Evolutionary conservation across 148 eudicot species (phyloP).

Genomic region (Spergularia bocconei): DNA sequence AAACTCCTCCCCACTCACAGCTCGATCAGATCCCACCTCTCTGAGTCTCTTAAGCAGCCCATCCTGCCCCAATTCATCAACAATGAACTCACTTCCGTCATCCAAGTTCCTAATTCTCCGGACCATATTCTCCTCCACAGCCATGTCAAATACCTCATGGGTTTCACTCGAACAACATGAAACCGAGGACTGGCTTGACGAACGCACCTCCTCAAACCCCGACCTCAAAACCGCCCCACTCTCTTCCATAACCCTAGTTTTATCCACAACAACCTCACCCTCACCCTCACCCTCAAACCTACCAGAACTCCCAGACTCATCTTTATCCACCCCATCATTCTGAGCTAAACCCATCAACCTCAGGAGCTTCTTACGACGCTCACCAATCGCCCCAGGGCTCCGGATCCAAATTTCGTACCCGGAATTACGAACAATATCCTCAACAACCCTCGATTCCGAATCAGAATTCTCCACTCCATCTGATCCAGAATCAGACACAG

Average conservation of each 20-base stretch:
- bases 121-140: conserved; percentile 30
- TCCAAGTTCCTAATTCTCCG: conserved; percentile 54
- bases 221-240: conserved; percentile 49
- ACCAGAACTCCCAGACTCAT: conserved; percentile 15
- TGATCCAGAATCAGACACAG: conserved; percentile 57
- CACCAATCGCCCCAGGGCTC: conserved; percentile 50
- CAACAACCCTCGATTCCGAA: conserved; percentile 33
- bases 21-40: conserved; percentile 49
- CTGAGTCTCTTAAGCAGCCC: conserved; percentile 42
- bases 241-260: conserved; percentile 37
- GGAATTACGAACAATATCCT: conserved; percentile 24
- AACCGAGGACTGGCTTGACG: conserved; percentile 38
- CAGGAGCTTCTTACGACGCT: conserved; percentile 60
- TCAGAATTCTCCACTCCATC: conserved; percentile 41
- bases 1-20: conserved; percentile 43
- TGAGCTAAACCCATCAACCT: conserved; percentile 50
- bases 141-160: conserved; percentile 32
- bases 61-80: conserved; percentile 46
- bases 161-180: conserved; percentile 38
- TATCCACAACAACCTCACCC: conserved; percentile 13
- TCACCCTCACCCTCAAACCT: conserved; percentile 4
- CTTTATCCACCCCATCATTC: conserved; percentile 22
- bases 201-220: conserved; percentile 30
- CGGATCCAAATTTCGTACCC: conserved; percentile 69
- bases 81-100: conserved; percentile 50